Percentiles rank a stretch among this genome's conserved stretches.
phyloP scores from a whole-genome alignment of 2,329 filamentous ascomycete species.

The Colletotrichum cordylinicola region DNA sequence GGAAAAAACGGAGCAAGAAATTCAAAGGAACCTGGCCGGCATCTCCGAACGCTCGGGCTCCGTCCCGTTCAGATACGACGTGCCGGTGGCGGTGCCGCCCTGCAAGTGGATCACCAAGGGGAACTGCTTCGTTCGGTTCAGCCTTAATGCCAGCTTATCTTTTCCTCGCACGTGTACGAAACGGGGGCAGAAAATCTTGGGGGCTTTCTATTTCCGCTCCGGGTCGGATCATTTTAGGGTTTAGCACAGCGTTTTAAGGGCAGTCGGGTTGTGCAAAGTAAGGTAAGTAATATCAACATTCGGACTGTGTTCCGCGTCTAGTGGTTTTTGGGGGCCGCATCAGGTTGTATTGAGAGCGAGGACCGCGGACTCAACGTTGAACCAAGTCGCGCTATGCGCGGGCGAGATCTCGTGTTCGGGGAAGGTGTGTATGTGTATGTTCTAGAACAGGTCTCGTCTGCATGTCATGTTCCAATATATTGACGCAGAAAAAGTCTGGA shows the following conservation, averaged over 20 bases:
- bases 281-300: not conserved
- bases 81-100: not conserved
- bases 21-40: not conserved
- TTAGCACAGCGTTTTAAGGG: not conserved
- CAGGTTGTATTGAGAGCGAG: not conserved
- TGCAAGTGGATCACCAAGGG: not conserved
- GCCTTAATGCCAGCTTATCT: not conserved
- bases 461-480: not conserved
- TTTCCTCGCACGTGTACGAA: not conserved
- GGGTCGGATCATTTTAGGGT: not conserved
- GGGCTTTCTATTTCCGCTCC: not conserved
- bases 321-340: not conserved
- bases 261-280: not conserved
- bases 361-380: not conserved
- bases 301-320: not conserved
- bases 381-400: not conserved
- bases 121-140: not conserved
- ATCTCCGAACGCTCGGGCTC: not conserved
- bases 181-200: not conserved
- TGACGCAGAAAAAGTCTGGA: not conserved
- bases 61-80: not conserved
- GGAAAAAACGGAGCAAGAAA: not conserved
- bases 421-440: not conserved
- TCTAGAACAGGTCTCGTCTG: not conserved
- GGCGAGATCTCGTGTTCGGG: not conserved